Evolutionary conservation across 2,329 filamentous ascomycete genomes (phyloP).

Genomic region (Xylaria polymorpha): DNA sequence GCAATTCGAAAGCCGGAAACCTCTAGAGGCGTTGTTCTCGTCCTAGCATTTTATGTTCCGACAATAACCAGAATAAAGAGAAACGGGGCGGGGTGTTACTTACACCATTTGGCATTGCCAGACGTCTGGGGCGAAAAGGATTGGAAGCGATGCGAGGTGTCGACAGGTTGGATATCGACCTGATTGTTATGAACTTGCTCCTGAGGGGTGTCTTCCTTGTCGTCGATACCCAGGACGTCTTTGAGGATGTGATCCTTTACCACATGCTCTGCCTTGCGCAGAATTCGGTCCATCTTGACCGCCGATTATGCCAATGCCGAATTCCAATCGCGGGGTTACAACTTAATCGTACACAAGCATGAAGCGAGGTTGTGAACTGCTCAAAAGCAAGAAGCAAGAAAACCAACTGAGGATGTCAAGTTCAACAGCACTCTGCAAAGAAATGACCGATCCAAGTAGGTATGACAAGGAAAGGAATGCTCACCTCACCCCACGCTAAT

Average conservation of each 20-base stretch:
- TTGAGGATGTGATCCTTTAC: conserved; percentile 46
- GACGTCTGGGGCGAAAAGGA: conserved; percentile 79
- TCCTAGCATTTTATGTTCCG: neutral
- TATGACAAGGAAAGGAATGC: neutral
- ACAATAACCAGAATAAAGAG: neutral
- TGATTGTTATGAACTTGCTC: conserved; percentile 23
- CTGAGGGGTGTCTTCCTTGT: conserved; percentile 43
- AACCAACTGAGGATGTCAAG: neutral
- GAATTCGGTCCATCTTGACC: conserved; percentile 54
- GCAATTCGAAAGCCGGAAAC: neutral
- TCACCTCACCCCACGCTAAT: conserved; percentile 10
- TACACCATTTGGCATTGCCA: conserved; percentile 83
- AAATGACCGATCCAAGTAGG: neutral
- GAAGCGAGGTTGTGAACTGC: neutral
- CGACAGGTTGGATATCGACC: conserved; percentile 47
- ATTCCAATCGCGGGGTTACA: conserved; percentile 1
- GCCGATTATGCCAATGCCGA: neutral
- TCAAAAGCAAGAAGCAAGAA: neutral
- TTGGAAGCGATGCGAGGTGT: conserved; percentile 65
- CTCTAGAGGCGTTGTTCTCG: neutral
- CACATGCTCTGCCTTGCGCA: conserved; percentile 58
- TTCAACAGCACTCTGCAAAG: neutral
- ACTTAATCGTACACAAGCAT: neutral
- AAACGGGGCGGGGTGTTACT: neutral
- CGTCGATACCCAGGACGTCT: conserved; percentile 54